Evolutionary conservation across 2,329 filamentous ascomycete species (phyloP).

Genomic region (Fusarium sp.): DNA sequence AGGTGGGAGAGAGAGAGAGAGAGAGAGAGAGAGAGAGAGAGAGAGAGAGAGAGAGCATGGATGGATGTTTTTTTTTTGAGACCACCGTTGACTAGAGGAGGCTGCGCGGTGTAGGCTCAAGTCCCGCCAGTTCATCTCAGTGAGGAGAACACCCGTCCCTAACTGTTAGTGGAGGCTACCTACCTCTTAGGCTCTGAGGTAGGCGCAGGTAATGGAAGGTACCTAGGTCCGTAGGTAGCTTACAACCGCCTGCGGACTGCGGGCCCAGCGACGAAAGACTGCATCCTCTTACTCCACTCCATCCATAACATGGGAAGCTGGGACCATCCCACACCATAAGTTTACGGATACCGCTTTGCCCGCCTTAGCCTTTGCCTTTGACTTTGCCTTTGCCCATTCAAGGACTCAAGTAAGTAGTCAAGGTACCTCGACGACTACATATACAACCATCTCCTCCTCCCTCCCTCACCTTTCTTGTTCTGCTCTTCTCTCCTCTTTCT

Average conservation of each 20-base stretch:
- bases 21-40: background rate
- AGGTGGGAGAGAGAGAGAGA: constrained; percentile 5
- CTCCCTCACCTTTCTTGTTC: constrained; percentile 33
- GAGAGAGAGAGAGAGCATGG: constrained; percentile 9
- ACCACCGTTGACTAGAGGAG: constrained; percentile 14
- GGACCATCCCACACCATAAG: constrained; percentile 17
- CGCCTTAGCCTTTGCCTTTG: constrained; percentile 11
- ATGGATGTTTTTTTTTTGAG: constrained; percentile 6
- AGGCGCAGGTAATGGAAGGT: no score
- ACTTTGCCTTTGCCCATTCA: no score
- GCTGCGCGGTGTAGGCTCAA: constrained; percentile 5
- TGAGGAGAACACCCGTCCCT: constrained; percentile 4
- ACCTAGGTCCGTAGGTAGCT: no score
- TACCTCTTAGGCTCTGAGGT: background rate
- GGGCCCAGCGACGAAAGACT: constrained; percentile 6
- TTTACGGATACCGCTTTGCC: constrained; percentile 37
- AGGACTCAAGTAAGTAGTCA: no score
- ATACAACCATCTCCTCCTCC: constrained; percentile 44
- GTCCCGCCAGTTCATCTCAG: constrained; percentile 4
- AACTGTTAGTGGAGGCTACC: constrained; percentile 16
- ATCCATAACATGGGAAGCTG: constrained; percentile 38
- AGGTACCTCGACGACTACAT: constrained; percentile 46
- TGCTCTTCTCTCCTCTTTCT: constrained; percentile 44
- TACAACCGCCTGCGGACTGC: constrained; percentile 19
- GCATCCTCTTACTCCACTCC: background rate